Evolutionary conservation across 257 asterid genomes (phyloP), one percentile per base, ranked within the genome.

Genomic region (Plantago elongata): DNA sequence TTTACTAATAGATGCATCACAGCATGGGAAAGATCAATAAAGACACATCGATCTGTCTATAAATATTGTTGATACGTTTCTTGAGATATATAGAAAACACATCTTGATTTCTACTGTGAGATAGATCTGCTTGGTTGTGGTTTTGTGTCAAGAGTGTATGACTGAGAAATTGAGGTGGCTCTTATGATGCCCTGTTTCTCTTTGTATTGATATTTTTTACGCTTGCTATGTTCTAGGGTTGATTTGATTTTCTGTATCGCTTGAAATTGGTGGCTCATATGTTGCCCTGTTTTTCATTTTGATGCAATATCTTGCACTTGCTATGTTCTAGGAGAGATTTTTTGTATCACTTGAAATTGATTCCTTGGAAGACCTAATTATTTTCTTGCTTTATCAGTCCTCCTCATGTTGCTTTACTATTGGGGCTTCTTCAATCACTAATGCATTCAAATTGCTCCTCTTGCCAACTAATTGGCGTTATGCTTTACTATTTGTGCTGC

Each of bases 71-170:
- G 34, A 22, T 52, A 0, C 13, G 7, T 54, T 15, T 17, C 58
- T 10, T 22, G 40, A 18, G 12, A 27, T 17, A 22, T 52, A 16
- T 18, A 10, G 14, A 54, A 52, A 17, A 17, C 57, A 52, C 10
- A 54, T 54, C 42, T 54, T 54, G 40, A 22, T 54, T 37, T 54
- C 58, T 54, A 54, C 58, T 27, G 16, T 16, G 38, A 18, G 58
- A 17, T n/a, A 54, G 18, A 17, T 27, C 58, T 14, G 30, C 40
- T 15, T 38, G 4, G 15, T 17, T 51, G 27, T 22, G 27, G 27
- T 22, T 22, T 22, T 22, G 27, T 22, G 27, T 22, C 27, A 22
- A 22, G 27, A 2, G 27, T 22, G 27, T 22, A 22, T 51, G 37
- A 9, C 57, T 51, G 38, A 51, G 58, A 52, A 54, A 13, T 11